Base-by-base conservation (phyloP, 176 grass and related monocot species). In the Aegilops tauschii region DNA sequence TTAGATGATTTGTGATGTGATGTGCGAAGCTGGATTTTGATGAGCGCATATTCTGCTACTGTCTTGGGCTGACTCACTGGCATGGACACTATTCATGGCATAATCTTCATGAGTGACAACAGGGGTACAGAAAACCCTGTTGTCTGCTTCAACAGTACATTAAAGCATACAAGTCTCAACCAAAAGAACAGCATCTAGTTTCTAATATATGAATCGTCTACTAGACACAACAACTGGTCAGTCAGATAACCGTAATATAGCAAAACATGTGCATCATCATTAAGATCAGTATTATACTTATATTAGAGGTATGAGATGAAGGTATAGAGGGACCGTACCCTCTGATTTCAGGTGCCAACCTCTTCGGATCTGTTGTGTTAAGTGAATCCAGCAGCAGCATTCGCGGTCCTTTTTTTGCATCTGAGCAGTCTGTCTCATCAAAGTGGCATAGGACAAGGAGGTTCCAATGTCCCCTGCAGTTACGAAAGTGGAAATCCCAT, bases 361-460 rank as follows among this genome's bases (percentile, higher is more conserved):
- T 92, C 40, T 78, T 81, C 1, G 94, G 94, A 64, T 76, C 90
- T n/a, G 79, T 80, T 17, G 64, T 62, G 20, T 95, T 90, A 13
- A 98, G 93, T 84, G 96, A 98, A 94, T 98, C 96, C 40, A 98
- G 82, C 45, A 98, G 80, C 44, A 98, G 82, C 93, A 98, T 98
- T 61, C 88, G 95, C 34, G 93, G 93, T 14, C 83, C 87, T 89
- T 84, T 92, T 71, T 88, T 88, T 65, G 59, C 28, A 79, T 82
- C 90, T 3, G 86, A 86, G 58, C 47, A 73, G 77, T 86, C 76
- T 84, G 69, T 80, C 47, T 90, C 92, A 20, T 89, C 88, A 77
- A 95, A 95, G 88, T 98, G 86, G 80, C 96, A 98, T 18, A 98
- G 89, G 65, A 98, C 88, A 84, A 99, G 93, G 73, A 99, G 94